phyloP scores from a whole-genome alignment of 2,329 filamentous ascomycete genomes.

The Talaromyces sp. region DNA sequence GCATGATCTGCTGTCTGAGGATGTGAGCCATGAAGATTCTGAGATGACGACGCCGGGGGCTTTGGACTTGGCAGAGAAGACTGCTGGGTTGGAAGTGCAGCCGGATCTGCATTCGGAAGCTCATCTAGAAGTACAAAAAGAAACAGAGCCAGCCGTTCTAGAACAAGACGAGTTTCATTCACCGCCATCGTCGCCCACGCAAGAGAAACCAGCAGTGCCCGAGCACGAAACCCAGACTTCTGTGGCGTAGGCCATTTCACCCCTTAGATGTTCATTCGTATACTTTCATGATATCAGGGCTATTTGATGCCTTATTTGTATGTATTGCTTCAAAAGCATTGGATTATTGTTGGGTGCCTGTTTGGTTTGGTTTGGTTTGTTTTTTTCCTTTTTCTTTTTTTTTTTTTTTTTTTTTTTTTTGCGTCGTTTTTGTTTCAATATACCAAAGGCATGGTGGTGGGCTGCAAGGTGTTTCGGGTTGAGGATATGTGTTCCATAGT shows the following conservation, averaged over 20 bases:
- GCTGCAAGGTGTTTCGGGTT: background rate
- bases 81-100: background rate
- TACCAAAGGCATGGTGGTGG: background rate
- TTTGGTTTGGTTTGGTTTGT: too few species aligned
- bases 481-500: background rate
- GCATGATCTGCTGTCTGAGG: conserved; percentile 11
- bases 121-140: background rate
- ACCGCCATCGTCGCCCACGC: conserved; percentile 26
- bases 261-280: background rate
- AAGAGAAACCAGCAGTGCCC: background rate
- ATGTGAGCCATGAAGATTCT: background rate
- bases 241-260: background rate
- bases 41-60: conserved; percentile 18
- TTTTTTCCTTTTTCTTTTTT: background rate
- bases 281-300: background rate
- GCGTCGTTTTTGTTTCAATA: background rate
- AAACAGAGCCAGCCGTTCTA: conserved; percentile 9
- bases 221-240: background rate
- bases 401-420: background rate
- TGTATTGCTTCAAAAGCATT: background rate
- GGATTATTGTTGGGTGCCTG: background rate
- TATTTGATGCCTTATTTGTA: background rate
- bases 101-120: background rate
- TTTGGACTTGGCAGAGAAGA: background rate
- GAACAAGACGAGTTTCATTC: conserved; percentile 40